These are phyloP conservation scores for Xylariaceae sp. DNA, from an alignment of 2,329 filamentous ascomycete genomes.

Conservation along the genomic window DNA sequence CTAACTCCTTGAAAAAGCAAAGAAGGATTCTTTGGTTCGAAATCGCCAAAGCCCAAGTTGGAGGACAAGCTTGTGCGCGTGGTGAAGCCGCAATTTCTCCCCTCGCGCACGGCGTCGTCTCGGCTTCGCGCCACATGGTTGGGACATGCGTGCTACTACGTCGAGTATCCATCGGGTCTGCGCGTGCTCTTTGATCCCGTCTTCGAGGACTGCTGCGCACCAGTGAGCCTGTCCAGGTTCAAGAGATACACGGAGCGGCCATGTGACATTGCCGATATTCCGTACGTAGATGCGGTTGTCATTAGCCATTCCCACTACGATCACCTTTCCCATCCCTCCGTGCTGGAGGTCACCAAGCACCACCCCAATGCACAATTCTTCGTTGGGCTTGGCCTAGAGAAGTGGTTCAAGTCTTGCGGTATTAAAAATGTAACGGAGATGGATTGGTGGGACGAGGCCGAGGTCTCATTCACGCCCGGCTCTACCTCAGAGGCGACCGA, in stretches of 20 bases:
- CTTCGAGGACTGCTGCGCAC: conserved; percentile 81
- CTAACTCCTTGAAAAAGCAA: conserved; percentile 8
- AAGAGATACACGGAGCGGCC: conserved; percentile 74
- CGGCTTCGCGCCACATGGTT: conserved; percentile 85
- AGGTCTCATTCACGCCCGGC: conserved; percentile 54
- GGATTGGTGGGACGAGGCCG: conserved; percentile 89
- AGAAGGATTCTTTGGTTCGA: conserved; percentile 36
- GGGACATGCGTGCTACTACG: conserved; percentile 88
- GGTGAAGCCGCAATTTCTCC: conserved; percentile 60
- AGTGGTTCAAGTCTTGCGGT: conserved; percentile 70
- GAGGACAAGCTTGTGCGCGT: conserved; percentile 55
- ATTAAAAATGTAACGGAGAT: conserved; percentile 77
- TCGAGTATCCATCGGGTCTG: conserved; percentile 81
- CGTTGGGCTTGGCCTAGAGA: conserved; percentile 73
- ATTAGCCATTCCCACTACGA: conserved; percentile 94
- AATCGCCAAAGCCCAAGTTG: conserved; percentile 56
- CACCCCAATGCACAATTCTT: conserved; percentile 84
- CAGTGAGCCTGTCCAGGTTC: conserved; percentile 63
- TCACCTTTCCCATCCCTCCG: conserved; percentile 73
- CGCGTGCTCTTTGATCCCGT: conserved; percentile 91
- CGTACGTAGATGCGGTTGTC: conserved; percentile 67
- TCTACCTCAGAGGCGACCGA: conserved; percentile 28
- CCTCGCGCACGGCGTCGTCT: conserved; percentile 48
- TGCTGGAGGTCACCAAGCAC: conserved; percentile 62
- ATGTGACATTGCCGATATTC: conserved; percentile 72